A percentile compares a stretch with the other conserved stretches of the same genome.
phyloP scores from a whole-genome alignment of 768 basidiomycete genomes.

The Lentinula raphanica region DNA sequence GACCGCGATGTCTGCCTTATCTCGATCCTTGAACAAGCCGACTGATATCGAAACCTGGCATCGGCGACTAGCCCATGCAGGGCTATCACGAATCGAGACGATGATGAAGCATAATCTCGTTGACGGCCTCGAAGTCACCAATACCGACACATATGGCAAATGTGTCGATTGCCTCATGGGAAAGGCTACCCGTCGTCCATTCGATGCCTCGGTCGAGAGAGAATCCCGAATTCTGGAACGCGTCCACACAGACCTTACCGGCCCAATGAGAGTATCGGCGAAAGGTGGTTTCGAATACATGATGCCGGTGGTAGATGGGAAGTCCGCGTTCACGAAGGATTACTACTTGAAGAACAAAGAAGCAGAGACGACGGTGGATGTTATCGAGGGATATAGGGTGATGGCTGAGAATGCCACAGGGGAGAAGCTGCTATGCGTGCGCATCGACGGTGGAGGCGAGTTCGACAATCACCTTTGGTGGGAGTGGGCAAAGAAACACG shows the following conservation, averaged over 20 bases:
- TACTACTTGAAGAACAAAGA: conserved; percentile 1
- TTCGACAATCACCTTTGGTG: conserved; percentile 9
- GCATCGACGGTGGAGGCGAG: conserved; percentile 21
- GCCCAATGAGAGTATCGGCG: neutral
- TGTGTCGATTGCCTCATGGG: neutral
- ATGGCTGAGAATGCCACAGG: neutral
- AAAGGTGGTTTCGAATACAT: neutral
- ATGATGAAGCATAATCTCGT: neutral
- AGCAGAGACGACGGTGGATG: neutral
- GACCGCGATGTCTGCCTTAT: neutral
- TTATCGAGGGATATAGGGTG: conserved; percentile 3
- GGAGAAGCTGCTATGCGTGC: conserved; percentile 1
- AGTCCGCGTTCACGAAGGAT: neutral
- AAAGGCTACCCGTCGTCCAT: neutral
- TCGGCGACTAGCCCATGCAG: conserved; percentile 13
- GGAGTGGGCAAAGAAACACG: conserved; percentile 9
- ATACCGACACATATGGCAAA: neutral
- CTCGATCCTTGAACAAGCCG: conserved; percentile 15
- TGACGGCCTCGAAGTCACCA: neutral
- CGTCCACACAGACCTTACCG: neutral
- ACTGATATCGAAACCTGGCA: conserved; percentile 22
- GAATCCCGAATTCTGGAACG: neutral
- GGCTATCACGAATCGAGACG: neutral
- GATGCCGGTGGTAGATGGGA: conserved; percentile 1
- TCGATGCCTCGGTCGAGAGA: neutral